Base-by-base conservation (phyloP, 495 filamentous ascomycete genomes). In the Cladorrhinum samala region DNA sequence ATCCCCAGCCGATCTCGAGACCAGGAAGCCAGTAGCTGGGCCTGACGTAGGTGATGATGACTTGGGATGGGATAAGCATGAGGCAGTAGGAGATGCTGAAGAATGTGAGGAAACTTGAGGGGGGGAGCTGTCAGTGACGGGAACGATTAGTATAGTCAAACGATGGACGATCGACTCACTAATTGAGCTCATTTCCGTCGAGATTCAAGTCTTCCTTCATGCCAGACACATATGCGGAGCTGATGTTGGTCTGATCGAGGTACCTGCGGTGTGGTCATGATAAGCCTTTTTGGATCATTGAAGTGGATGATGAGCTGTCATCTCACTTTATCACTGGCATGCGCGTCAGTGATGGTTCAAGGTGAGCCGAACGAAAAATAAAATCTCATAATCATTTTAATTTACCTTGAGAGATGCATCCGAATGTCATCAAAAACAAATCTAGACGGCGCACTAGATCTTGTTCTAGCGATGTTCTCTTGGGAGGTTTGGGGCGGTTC, bases 91-190 rank as follows among this genome's bases (percentile, higher is more conserved):
- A 71, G 24, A 74, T 68, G 50, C 66, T 73, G 55, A 73, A 77
- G 49, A 68, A 74, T 6, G 79, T 79, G 36, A 77, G 79, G 68
- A 83, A 79, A 37, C 69, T 72, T 52, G 45, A 5, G 13, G 33
- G 25, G 23, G 21, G 17, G 8, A 8, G 27, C 11, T 25, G 46
- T 44, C 19, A 55, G 50, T 9, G 41, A 21, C n/a, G n/a, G n/a
- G n/a, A 37, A 1, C 9, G 14, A 16, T 36, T 21, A 25, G 24
- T 27, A 33, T 30, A 23, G 9, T 6, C 13, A 19, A 46, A 21
- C 23, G 19, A 30, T 23, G 17, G 3, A 33, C 49, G 37, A 20
- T n/a, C n/a, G 14, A 30, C 50, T 39, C 47, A 70, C 65, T 68
- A 69, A 52, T 68, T 69, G 8, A 72, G 65, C 58, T 73, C 67